Evolutionary conservation across 495 filamentous ascomycete genomes (phyloP).

Genomic region (Beverwykella pulmonaria): DNA sequence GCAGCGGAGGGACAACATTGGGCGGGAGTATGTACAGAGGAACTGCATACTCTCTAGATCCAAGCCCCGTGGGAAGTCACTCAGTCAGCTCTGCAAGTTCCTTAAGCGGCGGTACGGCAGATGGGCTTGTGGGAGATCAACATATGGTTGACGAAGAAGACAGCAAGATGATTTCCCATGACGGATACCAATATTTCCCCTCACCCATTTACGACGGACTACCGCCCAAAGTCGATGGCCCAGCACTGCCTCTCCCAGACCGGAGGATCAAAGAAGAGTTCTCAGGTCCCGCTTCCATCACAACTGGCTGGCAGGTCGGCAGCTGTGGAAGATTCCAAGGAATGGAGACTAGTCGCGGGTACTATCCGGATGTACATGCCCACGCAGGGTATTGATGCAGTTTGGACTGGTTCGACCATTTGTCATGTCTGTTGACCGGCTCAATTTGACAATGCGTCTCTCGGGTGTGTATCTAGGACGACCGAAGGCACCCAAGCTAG

Average conservation of each 20-base stretch:
- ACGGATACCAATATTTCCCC: conserved; percentile 46
- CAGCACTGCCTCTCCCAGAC: conserved; percentile 21
- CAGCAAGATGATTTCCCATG: conserved; percentile 33
- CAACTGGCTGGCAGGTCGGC: conserved; percentile 37
- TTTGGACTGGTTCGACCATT: conserved; percentile 6
- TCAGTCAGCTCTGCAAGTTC: conserved; percentile 45
- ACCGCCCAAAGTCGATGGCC: conserved; percentile 20
- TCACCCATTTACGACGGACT: conserved; percentile 41
- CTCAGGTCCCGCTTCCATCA: conserved; percentile 24
- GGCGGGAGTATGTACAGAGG: conserved; percentile 35
- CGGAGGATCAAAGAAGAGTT: conserved; percentile 44
- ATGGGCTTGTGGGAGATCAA: conserved; percentile 38
- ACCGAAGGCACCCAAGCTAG: not conserved
- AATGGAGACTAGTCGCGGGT: conserved; percentile 43
- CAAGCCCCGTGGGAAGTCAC: conserved; percentile 38
- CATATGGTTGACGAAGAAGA: conserved; percentile 42
- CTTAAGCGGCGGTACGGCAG: conserved; percentile 42
- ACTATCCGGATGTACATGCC: conserved; percentile 39
- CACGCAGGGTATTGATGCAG: conserved; percentile 29
- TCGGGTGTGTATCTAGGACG: not conserved
- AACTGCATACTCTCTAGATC: conserved; percentile 39
- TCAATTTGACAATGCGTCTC: conserved; percentile 16
- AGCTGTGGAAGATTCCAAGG: conserved; percentile 44
- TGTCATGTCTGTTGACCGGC: conserved; percentile 22
- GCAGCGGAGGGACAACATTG: conserved; percentile 17